These are phyloP conservation scores for Mucor irregularis DNA, from an alignment of 371 early-diverging fungal genomes.

Conservation along the genomic window DNA sequence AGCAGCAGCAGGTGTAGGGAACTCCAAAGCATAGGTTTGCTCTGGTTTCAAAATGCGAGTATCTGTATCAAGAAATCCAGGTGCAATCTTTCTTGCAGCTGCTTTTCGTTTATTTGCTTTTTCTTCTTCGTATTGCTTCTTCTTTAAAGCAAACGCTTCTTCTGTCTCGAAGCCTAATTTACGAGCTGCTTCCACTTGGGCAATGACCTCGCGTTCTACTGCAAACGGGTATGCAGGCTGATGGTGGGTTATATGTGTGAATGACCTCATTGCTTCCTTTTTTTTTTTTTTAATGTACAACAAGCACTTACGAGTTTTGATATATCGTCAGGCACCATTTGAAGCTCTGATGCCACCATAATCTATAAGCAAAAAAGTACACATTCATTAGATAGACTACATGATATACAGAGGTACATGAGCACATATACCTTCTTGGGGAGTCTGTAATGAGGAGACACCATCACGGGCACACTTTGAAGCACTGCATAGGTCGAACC, in stretches of 20 bases:
- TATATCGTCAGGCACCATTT: conserved; percentile 39
- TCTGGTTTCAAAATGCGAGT: conserved; percentile 51
- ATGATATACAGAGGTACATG: not conserved
- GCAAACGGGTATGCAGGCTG: conserved; percentile 40
- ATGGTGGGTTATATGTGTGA: no score
- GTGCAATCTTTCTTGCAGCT: conserved; percentile 58
- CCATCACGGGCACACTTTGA: conserved; percentile 55
- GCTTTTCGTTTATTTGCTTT: conserved; percentile 41
- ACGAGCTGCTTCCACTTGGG: conserved; percentile 30
- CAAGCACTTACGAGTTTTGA: conserved; percentile 38
- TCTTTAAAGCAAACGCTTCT: conserved; percentile 12
- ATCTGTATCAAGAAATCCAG: conserved; percentile 59
- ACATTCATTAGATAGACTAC: no score
- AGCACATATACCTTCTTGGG: conserved; percentile 42
- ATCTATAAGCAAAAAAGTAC: conserved; percentile 26
- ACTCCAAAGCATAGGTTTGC: conserved; percentile 36
- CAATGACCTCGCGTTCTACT: conserved; percentile 43
- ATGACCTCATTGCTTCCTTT: no score
- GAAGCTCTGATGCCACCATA: conserved; percentile 32
- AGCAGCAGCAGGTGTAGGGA: conserved; percentile 13
- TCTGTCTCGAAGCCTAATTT: conserved; percentile 22
- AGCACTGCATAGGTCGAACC: conserved; percentile 52
- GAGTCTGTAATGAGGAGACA: conserved; percentile 49
- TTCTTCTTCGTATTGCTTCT: conserved; percentile 33
- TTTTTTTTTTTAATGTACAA: not conserved